Conservation (phyloP, 495 filamentous ascomycete species). For the Penicillium paxilli region DNA sequence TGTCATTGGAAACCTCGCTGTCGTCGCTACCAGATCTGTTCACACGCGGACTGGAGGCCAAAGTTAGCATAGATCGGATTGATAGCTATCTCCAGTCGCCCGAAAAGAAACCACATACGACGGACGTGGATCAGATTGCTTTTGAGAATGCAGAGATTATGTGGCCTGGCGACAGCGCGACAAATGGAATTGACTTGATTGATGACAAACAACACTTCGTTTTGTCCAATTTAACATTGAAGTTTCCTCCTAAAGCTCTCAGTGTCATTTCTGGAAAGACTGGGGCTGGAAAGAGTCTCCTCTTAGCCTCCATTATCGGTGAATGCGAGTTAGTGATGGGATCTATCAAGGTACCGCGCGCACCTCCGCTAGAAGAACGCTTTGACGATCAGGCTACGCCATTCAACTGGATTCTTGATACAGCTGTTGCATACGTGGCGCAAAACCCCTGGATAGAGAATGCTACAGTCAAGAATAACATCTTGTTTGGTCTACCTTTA, state of each 20-base stretch:
- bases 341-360: neutral
- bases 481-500: conserved; percentile 56
- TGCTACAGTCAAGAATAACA: conserved; percentile 54
- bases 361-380: neutral
- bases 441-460: conserved; percentile 61
- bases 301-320: conserved; percentile 65
- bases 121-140: conserved; percentile 49
- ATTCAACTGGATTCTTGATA: neutral
- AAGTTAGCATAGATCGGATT: no score
- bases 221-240: no score
- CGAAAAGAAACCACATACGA: conserved; percentile 12
- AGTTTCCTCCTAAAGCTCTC: conserved; percentile 59
- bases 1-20: conserved; percentile 14
- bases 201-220: no score
- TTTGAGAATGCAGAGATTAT: conserved; percentile 62
- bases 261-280: conserved; percentile 67
- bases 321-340: conserved; percentile 38
- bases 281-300: conserved; percentile 66
- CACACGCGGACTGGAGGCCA: conserved; percentile 20
- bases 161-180: no score
- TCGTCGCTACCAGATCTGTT: conserved; percentile 20
- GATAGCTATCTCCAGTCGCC: neutral
- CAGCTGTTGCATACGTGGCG: conserved; percentile 40
- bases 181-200: conserved; percentile 46
- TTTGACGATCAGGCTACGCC: no score